A percentile compares a stretch with the other conserved stretches of the same genome.
These are phyloP conservation scores for Megacollybia marginata DNA, from an alignment of 768 basidiomycete genomes.

Conservation along the genomic window DNA sequence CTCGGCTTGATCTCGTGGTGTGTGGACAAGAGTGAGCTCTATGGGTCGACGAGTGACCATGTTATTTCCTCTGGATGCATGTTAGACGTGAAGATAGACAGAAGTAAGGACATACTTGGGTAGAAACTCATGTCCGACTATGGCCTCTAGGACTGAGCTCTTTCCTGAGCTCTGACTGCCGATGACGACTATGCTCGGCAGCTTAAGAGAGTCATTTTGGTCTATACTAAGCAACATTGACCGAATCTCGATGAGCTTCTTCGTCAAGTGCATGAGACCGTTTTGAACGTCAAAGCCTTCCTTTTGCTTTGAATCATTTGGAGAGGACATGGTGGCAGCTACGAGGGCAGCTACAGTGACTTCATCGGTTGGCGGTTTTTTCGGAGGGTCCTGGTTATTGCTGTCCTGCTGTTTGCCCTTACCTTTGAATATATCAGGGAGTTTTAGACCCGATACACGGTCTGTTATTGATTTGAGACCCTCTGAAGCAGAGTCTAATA, in stretches of 20 bases:
- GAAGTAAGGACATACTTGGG: conserved; percentile 69
- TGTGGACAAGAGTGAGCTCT: conserved; percentile 94
- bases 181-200: conserved; percentile 97
- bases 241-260: conserved; percentile 93
- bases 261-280: conserved; percentile 88
- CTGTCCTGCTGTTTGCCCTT: conserved; percentile 20
- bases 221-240: conserved; percentile 94
- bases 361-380: conserved; percentile 48
- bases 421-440: conserved; percentile 40
- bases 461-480: conserved; percentile 53
- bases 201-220: conserved; percentile 87
- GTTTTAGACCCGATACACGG: conserved; percentile 52
- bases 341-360: conserved; percentile 68
- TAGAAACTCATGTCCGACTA: conserved; percentile 96
- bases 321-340: conserved; percentile 73
- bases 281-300: conserved; percentile 48
- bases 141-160: conserved; percentile 93
- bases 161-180: conserved; percentile 99
- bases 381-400: conserved; percentile 27
- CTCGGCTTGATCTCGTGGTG: conserved; percentile 62
- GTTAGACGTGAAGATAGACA: conserved; percentile 1
- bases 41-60: conserved; percentile 99
- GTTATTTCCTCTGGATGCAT: conserved; percentile 77
- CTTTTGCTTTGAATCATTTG: conserved; percentile 48
- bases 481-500: conserved; percentile 68